Conservation (phyloP, 768 basidiomycete species). For the Lactarius tabidus region DNA sequence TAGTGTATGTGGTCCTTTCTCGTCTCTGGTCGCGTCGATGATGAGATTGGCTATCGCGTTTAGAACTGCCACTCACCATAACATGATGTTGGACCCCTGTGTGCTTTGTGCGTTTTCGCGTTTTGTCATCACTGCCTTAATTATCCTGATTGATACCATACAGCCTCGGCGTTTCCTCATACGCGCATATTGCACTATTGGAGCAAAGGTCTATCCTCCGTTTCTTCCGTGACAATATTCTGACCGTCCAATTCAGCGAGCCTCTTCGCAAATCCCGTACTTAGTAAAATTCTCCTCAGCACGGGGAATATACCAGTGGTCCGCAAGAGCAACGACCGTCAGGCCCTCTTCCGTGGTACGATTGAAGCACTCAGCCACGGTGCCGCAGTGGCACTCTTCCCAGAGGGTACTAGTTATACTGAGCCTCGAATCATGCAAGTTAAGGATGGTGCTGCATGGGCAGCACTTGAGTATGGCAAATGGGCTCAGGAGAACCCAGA, state of each 20-base stretch:
- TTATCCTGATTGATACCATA: conserved; percentile 26
- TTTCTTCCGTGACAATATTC: conserved; percentile 21
- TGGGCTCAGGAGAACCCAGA: conserved; percentile 62
- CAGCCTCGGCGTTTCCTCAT: conserved; percentile 82
- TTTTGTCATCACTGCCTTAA: conserved; percentile 23
- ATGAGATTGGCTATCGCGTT: conserved; percentile 5
- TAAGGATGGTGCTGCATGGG: conserved; percentile 94
- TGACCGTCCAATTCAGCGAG: conserved; percentile 39
- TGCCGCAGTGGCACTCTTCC: conserved; percentile 87
- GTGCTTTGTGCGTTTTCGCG: conserved; percentile 59
- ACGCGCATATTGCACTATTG: conserved; percentile 81
- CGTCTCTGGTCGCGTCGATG: background rate
- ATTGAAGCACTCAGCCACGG: conserved; percentile 80
- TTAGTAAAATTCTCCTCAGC: conserved; percentile 70
- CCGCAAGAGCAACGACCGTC: conserved; percentile 89
- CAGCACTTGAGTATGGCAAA: conserved; percentile 86
- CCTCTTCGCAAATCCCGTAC: conserved; percentile 75
- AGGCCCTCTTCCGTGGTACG: conserved; percentile 81
- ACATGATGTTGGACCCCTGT: conserved; percentile 91
- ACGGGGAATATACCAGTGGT: conserved; percentile 99
- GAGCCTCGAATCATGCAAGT: conserved; percentile 90
- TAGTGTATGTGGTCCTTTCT: conserved; percentile 61
- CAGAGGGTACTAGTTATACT: conserved; percentile 91
- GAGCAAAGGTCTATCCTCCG: conserved; percentile 70
- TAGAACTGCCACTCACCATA: conserved; percentile 85